A percentile compares a stretch with the other conserved stretches of the same genome.
These are phyloP conservation scores for Nidularia sp. DNA, from an alignment of 768 basidiomycete genomes.

Conservation along the genomic window DNA sequence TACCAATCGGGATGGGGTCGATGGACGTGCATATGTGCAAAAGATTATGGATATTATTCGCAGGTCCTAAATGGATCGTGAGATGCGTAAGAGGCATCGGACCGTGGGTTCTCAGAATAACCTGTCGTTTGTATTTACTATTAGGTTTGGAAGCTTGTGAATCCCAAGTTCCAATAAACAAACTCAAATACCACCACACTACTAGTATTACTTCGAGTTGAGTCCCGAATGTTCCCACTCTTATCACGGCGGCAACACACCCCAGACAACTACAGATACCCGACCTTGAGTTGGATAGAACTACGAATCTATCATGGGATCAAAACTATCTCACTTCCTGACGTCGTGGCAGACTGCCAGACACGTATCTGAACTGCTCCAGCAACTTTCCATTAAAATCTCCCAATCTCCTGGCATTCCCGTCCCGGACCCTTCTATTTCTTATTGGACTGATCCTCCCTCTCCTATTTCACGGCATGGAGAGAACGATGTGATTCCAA, in stretches of 20 bases:
- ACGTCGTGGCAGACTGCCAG: background rate
- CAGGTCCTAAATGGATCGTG: background rate
- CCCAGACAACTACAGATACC: too few species aligned
- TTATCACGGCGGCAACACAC: too few species aligned
- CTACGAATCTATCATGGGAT: background rate
- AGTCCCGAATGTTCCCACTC: too few species aligned
- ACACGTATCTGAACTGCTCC: background rate
- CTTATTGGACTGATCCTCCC: constrained; percentile 64
- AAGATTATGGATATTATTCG: background rate
- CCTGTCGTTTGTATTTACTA: too few species aligned
- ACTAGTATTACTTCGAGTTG: too few species aligned
- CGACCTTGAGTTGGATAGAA: too few species aligned
- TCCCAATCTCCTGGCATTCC: constrained; percentile 53
- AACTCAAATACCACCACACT: too few species aligned
- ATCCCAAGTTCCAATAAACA: too few species aligned
- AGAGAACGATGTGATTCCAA: constrained; percentile 21
- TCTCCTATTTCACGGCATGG: constrained; percentile 39
- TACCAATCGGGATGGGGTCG: background rate
- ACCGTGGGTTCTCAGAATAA: too few species aligned
- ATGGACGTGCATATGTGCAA: too few species aligned
- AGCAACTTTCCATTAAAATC: constrained; percentile 19
- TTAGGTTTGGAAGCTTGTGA: too few species aligned
- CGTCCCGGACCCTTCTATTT: constrained; percentile 41
- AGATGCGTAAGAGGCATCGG: too few species aligned
- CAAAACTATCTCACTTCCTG: background rate